Base-by-base conservation (phyloP, 2,329 filamentous ascomycete genomes). In the Thielaviopsis ethacetica region DNA sequence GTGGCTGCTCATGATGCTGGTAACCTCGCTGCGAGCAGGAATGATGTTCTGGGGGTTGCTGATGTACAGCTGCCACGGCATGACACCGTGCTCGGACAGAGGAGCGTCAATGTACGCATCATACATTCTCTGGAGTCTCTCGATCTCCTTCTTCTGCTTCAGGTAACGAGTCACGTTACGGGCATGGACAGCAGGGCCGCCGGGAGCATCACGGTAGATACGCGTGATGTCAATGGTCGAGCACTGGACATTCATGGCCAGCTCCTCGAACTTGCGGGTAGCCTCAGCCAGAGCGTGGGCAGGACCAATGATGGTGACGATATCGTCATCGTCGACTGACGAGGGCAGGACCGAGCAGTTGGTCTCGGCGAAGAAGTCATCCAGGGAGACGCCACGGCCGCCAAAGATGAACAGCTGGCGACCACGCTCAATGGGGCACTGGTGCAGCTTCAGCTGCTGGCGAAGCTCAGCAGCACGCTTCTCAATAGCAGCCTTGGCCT, bases 381-480 rank as follows among this genome's bases (percentile, higher is more conserved):
- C 83, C 38, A 88, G 76, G 19, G 88, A 83, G 62, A 87, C 80
- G 62, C 88, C 90, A 62, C 84, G 81, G 62, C 91, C 84, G 56
- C 91, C 91, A 63, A 95, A 84, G 67, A 98, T 93, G 75, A 96
- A 97, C 69, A 95, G 91, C 69, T 97, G 93, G 56, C 89, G 84
- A 54, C 88, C 89, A 62, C 85, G 85, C 70, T 91, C 86, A 65
- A 97, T 88, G 5, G 85, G 81, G 50, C 90, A 75, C 70, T 94
- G 85, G 65, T 93, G 83, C 54, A 93, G 75, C 50, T 85, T 81
- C 55, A 97, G 76, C 68, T 88, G 82, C 61, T 82, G 81, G 64
- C 85, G 83, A 22, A 98, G 79, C 67, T 91, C 80, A 62, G 85
- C 81, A 6, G 84, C 88, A 61, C 85, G 81, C 54, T 83, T 82